Evolutionary conservation across 805 yeast genomes (phyloP), one percentile per base, ranked within the genome.

Genomic region (Metschnikowia lochheadii): DNA sequence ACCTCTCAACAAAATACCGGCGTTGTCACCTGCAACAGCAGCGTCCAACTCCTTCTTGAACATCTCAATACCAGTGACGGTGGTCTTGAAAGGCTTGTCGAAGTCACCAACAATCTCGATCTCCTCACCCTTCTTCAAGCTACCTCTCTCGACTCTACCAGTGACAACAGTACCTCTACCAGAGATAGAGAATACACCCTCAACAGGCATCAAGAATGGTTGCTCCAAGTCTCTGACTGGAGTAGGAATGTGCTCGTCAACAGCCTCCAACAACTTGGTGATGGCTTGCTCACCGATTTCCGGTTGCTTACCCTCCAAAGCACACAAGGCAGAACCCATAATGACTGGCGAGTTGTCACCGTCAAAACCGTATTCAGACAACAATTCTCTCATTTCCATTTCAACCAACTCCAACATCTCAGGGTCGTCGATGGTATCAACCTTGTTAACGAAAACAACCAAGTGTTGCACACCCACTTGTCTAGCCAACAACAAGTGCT

Each of bases 81-180:
- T 89, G 63, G 97, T 84, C 84, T 90, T 92, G 73, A 88, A 71
- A 60, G 96, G 92, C 68, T 82, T 82, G 63, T 84, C 83, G 76
- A 86, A 84, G 81, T 79, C 82, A 68, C 99, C 99, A 56, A 94
- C 97, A 69, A 94, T 85, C 81, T 94, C 98, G 63, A 94, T 79
- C 80, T 94, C 98, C 76, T 92, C 98, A 77, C 98, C 98, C 81
- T 91, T 91, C 85, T 89, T 89, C 74, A 94, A 82, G 60, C 84
- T 76, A 77, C 99, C 99, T 79, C 99, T 90, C 81, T 92, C 98
- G 62, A 90, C 99, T 78, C 98, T 88, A 72, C 99, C 99, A 51
- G 98, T 88, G 64, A 89, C 97, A 61, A 94, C 99, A 54, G 99
- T 94, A 78, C 99, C 99, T 84, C 99, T 92, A 76, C 99, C 99